Conservation (phyloP, 257 asterid species). For the Lantana camara region DNA sequence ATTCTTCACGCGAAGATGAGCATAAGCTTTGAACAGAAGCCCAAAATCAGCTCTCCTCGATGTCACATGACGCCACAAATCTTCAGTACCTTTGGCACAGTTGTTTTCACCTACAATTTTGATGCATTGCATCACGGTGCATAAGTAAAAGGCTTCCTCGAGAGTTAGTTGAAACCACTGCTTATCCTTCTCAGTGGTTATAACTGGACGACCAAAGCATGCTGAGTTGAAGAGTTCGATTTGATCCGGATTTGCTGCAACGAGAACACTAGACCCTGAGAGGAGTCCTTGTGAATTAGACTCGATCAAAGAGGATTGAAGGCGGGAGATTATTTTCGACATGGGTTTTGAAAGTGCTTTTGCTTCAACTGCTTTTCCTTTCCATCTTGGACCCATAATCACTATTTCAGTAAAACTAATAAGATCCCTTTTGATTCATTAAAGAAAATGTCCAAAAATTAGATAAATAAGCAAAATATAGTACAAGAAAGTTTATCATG, state of each 20-base stretch:
- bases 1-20: conserved; percentile 76
- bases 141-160: conserved; percentile 78
- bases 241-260: conserved; percentile 59
- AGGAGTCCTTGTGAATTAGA: conserved; percentile 59
- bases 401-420: conserved; percentile 21
- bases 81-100: conserved; percentile 33
- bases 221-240: conserved; percentile 59
- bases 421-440: neutral
- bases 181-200: conserved; percentile 51
- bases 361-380: conserved; percentile 47
- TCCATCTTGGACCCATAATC: conserved; percentile 55
- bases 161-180: conserved; percentile 70
- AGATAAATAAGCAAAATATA: neutral
- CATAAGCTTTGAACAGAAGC: conserved; percentile 51
- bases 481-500: neutral
- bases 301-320: conserved; percentile 52
- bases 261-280: conserved; percentile 50
- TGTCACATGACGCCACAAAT: conserved; percentile 53
- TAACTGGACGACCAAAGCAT: conserved; percentile 64
- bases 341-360: conserved; percentile 49
- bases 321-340: conserved; percentile 48
- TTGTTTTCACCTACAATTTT: conserved; percentile 44
- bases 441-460: neutral
- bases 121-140: conserved; percentile 58
- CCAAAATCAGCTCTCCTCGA: conserved; percentile 45